Base-by-base conservation (phyloP, 805 yeast genomes). In the Lachancea mirantina region DNA sequence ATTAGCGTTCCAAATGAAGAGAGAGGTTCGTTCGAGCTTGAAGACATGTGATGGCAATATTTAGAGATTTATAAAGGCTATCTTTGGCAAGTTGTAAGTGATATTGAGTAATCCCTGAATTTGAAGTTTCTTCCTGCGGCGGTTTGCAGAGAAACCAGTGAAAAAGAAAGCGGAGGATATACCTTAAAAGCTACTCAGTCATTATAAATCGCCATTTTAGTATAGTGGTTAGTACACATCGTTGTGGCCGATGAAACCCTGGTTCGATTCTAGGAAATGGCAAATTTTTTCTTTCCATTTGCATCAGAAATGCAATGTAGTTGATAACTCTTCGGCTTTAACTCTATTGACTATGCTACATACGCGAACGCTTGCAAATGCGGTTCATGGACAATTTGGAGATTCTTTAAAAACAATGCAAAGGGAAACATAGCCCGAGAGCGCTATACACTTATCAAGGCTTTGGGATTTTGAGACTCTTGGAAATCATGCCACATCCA, bases 401-500 rank as follows among this genome's bases (percentile, higher is more conserved):
- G 22, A 19, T 10, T 19, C 22, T n/a, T n/a, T n/a, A n/a, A n/a
- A n/a, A n/a, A n/a, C n/a, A n/a, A n/a, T n/a, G n/a, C n/a, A n/a
- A n/a, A n/a, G n/a, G n/a, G n/a, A n/a, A n/a, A n/a, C n/a, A n/a
- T n/a, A n/a, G n/a, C n/a, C n/a, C n/a, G n/a, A n/a, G n/a, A n/a
- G n/a, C n/a, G n/a, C n/a, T n/a, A n/a, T 14, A n/a, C 10, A 14
- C 14, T 23, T 6, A 10, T 38, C 47, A 67, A 45, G 89, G 84
- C 59, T 92, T 92, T 42, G 96, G 96, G 46, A 92, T 83, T 49
- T 81, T 84, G 42, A 92, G 68, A 38, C 89, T 78, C 67, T 92
- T 92, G 38, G 94, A 79, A 40, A 92, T 84, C 77, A 88, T 87
- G 34, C 83, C 80, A 57, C 89, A 82, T 6, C 98, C 98, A 42